Conservation (phyloP, 208 protist species). For the Leishmania guyanensis region DNA sequence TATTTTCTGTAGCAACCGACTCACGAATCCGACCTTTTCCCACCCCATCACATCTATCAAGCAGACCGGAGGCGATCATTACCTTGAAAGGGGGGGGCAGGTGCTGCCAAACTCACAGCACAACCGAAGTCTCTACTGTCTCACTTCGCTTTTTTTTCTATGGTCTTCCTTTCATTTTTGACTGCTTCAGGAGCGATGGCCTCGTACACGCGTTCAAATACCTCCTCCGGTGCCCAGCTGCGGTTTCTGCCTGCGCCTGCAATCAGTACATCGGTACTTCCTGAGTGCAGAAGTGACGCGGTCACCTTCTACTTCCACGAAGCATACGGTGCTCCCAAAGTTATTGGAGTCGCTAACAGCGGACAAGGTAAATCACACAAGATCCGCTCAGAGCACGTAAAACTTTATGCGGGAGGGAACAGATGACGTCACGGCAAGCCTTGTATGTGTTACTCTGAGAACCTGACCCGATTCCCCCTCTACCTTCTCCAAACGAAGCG, state of each 20-base stretch:
- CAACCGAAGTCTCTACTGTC: not conserved
- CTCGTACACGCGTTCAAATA: not conserved
- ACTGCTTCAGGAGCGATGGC: not conserved
- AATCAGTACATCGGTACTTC: not conserved
- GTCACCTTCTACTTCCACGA: constrained; percentile 13
- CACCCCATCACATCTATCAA: no score
- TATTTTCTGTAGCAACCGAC: not conserved
- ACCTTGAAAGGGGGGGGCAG: no score
- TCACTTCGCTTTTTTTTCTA: not conserved
- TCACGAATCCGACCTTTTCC: not conserved
- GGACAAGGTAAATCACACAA: not conserved
- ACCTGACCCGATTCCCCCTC: not conserved
- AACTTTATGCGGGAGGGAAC: not conserved
- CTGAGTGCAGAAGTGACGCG: not conserved
- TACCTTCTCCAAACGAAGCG: not conserved
- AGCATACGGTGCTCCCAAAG: not conserved
- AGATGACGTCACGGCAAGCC: not conserved
- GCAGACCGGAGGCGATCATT: not conserved
- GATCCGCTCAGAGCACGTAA: not conserved
- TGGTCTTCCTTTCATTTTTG: not conserved
- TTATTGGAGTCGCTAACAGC: not conserved
- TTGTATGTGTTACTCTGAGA: not conserved
- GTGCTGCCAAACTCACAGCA: not conserved
- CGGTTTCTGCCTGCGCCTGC: not conserved
- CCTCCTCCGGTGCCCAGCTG: not conserved